Evolutionary conservation across 176 grass and related monocot species (phyloP).

Genomic region (Zoysia pacifica): DNA sequence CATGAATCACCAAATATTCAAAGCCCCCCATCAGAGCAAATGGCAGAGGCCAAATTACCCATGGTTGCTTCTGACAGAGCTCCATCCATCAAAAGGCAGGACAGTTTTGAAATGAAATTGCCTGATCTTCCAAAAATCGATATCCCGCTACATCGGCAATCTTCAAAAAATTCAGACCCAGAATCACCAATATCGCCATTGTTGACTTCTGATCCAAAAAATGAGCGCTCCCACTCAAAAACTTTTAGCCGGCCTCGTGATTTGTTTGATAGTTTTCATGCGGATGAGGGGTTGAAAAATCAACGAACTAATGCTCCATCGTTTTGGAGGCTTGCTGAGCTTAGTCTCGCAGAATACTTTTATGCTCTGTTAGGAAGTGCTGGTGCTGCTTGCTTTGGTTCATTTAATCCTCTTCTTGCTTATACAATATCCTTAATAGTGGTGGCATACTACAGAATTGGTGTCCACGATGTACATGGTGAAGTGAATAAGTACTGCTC

Average conservation of each 20-base stretch:
- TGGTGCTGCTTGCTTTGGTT: conserved; percentile 94
- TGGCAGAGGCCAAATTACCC: conserved; percentile 58
- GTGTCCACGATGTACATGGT: conserved; percentile 55
- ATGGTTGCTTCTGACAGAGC: conserved; percentile 64
- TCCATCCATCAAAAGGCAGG: conserved; percentile 92
- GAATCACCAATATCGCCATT: conserved; percentile 98
- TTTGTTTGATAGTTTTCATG: conserved; percentile 62
- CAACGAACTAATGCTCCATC: conserved; percentile 62
- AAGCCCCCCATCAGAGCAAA: conserved; percentile 87
- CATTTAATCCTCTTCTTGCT: conserved; percentile 98
- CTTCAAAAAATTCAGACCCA: conserved; percentile 82
- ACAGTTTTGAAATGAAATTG: conserved; percentile 86
- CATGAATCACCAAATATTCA: conserved; percentile 82
- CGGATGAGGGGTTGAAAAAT: conserved; percentile 50
- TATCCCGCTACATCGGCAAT: conserved; percentile 61
- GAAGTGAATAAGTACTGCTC: conserved; percentile 90
- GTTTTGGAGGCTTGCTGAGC: conserved; percentile 89
- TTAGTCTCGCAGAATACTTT: conserved; percentile 93
- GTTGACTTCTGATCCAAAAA: conserved; percentile 92
- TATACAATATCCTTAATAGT: conserved; percentile 96
- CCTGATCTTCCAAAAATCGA: conserved; percentile 99
- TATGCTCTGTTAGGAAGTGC: conserved; percentile 89
- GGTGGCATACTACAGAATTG: conserved; percentile 84
- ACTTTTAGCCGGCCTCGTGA: conserved; percentile 90
- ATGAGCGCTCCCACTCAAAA: conserved; percentile 96